phyloP scores from a whole-genome alignment of 768 basidiomycete species.

The Lentinula sp. region DNA sequence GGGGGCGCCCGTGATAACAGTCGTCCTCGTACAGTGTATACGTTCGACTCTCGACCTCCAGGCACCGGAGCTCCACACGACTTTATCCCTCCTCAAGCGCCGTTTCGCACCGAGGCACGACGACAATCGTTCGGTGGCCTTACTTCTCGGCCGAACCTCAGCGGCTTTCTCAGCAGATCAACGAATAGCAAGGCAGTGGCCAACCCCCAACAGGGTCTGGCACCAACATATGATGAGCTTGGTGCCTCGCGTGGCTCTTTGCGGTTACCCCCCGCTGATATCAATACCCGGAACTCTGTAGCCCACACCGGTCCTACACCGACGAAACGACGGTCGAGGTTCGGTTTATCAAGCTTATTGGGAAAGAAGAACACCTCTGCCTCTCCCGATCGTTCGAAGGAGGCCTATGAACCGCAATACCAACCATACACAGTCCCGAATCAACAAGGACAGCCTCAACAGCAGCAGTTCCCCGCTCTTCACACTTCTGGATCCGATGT shows the following conservation, averaged over 20 bases:
- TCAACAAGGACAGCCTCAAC: not conserved
- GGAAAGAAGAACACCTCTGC: constrained; percentile 38
- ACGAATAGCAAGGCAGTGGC: not conserved
- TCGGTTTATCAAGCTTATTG: constrained; percentile 62
- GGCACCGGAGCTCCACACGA: constrained; percentile 38
- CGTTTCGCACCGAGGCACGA: constrained; percentile 57
- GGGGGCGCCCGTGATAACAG: constrained; percentile 24
- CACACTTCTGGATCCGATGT: constrained; percentile 37
- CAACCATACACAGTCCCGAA: constrained; percentile 4
- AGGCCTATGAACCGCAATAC: constrained; percentile 25
- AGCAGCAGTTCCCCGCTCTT: constrained; percentile 42
- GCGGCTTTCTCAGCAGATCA: constrained; percentile 8
- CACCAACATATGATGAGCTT: constrained; percentile 62
- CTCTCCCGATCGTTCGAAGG: constrained; percentile 23
- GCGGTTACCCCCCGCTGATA: constrained; percentile 20
- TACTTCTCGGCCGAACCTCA: constrained; percentile 48
- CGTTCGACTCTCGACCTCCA: constrained; percentile 50
- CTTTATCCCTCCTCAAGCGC: constrained; percentile 56
- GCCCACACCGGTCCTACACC: constrained; percentile 23
- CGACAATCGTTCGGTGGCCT: constrained; percentile 77
- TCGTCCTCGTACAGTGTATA: constrained; percentile 63
- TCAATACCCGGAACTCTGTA: not conserved
- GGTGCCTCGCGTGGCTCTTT: constrained; percentile 62
- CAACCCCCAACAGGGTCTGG: constrained; percentile 15
- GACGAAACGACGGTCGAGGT: constrained; percentile 67